Evolutionary conservation across 176 grass and related monocot genomes (phyloP), one percentile per base, ranked within the genome.

Genomic region (Raddia distichophylla): DNA sequence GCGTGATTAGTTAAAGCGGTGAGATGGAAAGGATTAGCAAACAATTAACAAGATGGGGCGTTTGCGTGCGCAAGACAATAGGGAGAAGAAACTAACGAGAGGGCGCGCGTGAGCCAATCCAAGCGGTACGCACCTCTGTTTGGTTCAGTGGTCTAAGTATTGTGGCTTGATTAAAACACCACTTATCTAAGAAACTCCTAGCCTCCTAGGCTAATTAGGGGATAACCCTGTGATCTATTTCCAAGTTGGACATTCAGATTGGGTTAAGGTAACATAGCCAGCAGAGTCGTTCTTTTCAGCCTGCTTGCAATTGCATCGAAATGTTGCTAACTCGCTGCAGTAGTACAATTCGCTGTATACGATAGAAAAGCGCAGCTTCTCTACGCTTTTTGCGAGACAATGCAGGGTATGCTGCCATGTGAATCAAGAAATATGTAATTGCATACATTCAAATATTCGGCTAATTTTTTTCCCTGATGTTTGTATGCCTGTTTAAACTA

Each of bases 1-100:
- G 58, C 2, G 16, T 13, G 19, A 16, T 72, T 79, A 80, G 57
- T 72, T 79, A 80, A 65, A 80, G 4, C 54, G 27, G 27, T 6
- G 10, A 45, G 5, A 72, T 10, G 83, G 79, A 73, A 65, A 85
- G 13, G 19, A 1, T 76, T 59, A 76, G 54, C 1, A 52, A 57
- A 67, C 37, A 3, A 40, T 40, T 40, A 5, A 40, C 4, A 5
- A 40, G 37, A 40, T 40, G 37, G 37, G 37, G 27, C 27, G 27
- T 27, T 40, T 68, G 9, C 8, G 66, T 5, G 42, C 4, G 0
- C 52, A 67, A 40, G 16, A 51, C 16, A 54, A 75, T 35, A 46
- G 49, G 35, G 32, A n/a, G 40, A 2, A 45, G 34, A 33, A 33
- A 47, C 1, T 6, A 17, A 27, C 27, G 27, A 27, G 27, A 27